phyloP scores from a whole-genome alignment of 2,329 filamentous ascomycete genomes.

The Fusarium keratoplasticum region DNA sequence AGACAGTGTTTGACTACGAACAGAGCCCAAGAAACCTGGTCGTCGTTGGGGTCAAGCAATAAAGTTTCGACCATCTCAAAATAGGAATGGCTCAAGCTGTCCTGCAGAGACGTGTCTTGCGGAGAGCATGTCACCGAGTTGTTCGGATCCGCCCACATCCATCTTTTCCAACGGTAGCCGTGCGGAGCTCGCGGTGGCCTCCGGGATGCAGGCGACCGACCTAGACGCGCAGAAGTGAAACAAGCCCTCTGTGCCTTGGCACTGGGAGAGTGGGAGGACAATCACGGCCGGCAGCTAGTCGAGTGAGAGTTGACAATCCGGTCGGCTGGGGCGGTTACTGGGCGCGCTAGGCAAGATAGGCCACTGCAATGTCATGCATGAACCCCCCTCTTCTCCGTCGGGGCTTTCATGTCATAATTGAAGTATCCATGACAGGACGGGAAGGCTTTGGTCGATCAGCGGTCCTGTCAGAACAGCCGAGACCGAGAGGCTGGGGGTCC shows the following conservation, averaged over 20 bases:
- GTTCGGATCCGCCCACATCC: constrained; percentile 5
- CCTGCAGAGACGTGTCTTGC: constrained; percentile 7
- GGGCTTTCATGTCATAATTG: constrained; percentile 18
- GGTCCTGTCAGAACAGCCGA: constrained; percentile 2
- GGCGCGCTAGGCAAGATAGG: constrained; percentile 15
- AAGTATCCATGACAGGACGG: constrained; percentile 17
- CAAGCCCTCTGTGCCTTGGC: constrained; percentile 17
- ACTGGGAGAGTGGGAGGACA: constrained; percentile 11
- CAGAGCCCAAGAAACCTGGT: constrained; percentile 91
- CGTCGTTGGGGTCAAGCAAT: constrained; percentile 88
- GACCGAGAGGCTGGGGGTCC: constrained; percentile 2
- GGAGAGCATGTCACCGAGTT: constrained; percentile 5
- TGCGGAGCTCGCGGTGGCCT: constrained; percentile 1
- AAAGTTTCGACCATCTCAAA: constrained; percentile 27
- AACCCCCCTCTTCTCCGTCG: constrained; percentile 31
- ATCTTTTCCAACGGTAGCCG: background rate
- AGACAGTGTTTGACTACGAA: constrained; percentile 90
- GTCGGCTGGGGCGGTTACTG: constrained; percentile 37
- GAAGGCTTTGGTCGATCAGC: constrained; percentile 23
- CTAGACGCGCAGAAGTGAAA: constrained; percentile 16
- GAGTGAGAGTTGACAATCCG: constrained; percentile 7
- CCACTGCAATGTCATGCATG: constrained; percentile 45
- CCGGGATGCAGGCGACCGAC: constrained; percentile 16
- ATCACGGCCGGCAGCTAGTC: constrained; percentile 11
- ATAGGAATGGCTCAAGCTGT: constrained; percentile 23